Percentiles rank a stretch among this genome's conserved stretches.
Conservation (phyloP, 2,329 filamentous ascomycete species). For the Chalaropsis thielavioides region DNA sequence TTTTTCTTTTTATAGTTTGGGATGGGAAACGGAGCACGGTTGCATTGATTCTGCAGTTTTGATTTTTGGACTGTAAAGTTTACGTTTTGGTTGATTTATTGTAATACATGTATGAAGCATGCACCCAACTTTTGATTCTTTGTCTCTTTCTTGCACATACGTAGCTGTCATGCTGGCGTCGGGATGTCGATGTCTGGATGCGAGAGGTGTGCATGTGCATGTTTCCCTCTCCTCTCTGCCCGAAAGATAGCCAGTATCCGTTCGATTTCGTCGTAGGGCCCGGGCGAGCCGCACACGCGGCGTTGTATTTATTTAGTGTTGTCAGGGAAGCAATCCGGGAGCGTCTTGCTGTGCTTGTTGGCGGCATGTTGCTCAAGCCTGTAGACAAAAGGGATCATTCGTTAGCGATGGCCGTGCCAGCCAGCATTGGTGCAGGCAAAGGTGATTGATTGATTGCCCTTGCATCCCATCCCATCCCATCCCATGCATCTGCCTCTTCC, state of each 20-base stretch:
- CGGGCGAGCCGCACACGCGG: too few relatives aligned
- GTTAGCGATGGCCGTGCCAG: neutral
- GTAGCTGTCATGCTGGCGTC: too few relatives aligned
- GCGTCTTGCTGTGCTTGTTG: constrained; percentile 63
- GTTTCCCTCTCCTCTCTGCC: too few relatives aligned
- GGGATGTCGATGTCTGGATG: too few relatives aligned
- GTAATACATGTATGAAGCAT: constrained; percentile 11
- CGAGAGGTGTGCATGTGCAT: too few relatives aligned
- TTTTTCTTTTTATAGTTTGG: constrained; percentile 6
- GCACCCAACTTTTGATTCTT: neutral
- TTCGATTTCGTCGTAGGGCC: too few relatives aligned
- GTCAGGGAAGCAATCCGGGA: constrained; percentile 57
- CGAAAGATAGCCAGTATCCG: too few relatives aligned
- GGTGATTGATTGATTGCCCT: too few relatives aligned
- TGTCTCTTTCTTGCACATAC: too few relatives aligned
- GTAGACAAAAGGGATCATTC: neutral
- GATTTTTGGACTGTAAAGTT: constrained; percentile 1
- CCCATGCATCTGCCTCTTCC: too few relatives aligned
- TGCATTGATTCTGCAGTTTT: constrained; percentile 4
- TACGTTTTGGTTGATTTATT: neutral
- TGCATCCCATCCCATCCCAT: neutral
- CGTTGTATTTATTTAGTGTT: constrained; percentile 10
- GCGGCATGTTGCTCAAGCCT: constrained; percentile 55
- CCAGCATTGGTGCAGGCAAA: neutral
- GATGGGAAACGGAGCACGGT: constrained; percentile 13